Evolutionary conservation across 768 basidiomycete genomes (phyloP).

Genomic region (Mycena venus): DNA sequence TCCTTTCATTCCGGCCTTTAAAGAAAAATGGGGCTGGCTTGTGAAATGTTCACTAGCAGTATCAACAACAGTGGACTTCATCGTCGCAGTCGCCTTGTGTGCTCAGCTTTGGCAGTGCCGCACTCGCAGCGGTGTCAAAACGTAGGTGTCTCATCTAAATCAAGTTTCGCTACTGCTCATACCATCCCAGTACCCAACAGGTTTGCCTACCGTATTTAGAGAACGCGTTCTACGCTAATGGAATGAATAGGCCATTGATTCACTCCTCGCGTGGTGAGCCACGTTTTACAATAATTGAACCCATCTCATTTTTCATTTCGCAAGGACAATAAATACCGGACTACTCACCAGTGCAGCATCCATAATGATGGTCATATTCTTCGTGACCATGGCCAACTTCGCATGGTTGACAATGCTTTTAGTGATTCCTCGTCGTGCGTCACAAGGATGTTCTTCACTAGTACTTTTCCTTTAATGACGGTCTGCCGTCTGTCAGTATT

Average conservation of each 20-base stretch:
- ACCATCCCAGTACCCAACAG: conserved; percentile 1
- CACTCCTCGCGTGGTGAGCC: conserved; percentile 9
- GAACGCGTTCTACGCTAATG: not conserved
- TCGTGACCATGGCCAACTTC: conserved; percentile 22
- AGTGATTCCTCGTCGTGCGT: conserved; percentile 9
- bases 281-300: not conserved
- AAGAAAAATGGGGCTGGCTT: conserved; percentile 13
- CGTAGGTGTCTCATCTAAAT: not conserved
- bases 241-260: conserved; percentile 4
- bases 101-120: conserved; percentile 8
- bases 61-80: conserved; percentile 6
- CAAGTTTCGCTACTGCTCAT: not conserved
- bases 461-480: not conserved
- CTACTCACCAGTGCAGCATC: conserved; percentile 6
- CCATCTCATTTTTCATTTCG: not conserved
- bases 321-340: conserved; percentile 19
- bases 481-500: not conserved
- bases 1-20: conserved; percentile 17
- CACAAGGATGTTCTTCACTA: not conserved
- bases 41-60: not conserved
- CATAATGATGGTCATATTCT: conserved; percentile 6
- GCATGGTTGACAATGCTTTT: conserved; percentile 17
- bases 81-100: conserved; percentile 3
- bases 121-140: not conserved
- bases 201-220: not conserved